Base-by-base conservation (phyloP, 1,284 basidiomycete species). In the Ustilago esculenta region DNA sequence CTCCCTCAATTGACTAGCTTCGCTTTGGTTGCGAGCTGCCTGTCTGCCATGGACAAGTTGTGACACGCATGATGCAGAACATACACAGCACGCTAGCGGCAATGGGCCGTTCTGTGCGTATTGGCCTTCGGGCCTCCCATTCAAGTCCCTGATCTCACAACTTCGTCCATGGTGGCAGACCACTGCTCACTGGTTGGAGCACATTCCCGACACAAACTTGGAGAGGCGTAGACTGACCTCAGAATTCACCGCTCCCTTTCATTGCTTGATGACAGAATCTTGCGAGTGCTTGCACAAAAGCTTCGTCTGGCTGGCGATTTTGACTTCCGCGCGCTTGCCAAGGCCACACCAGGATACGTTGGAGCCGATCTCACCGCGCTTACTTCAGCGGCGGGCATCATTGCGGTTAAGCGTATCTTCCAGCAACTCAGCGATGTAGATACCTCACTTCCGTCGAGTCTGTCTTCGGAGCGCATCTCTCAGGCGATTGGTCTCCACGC, bases 381-480 rank as follows among this genome's bases (percentile, higher is more conserved):
- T 9, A 93, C 94, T 0, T 91, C 92, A 6, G 93, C 94, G 21
- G 95, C 95, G 0, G 95, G 95, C 6, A 92, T 97, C 59, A 90
- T 93, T 41, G 94, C 95, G 0, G 94, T 98, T 36, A 97, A 98
- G 83, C 88, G 95, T 23, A 97, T 98, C 75, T 98, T 98, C 82
- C 71, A 90, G 81, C 87, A 90, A 71, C 84, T 97, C 6, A 51
- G 45, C 34, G 58, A 47, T 6, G 34, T 25, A 66, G 82, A 70
- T 63, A 78, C 58, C 60, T 79, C 61, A 32, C 51, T 69, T 3
- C 51, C 66, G 5, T 46, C 55, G 21, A 44, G 41, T n/a, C 24
- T 63, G 7, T 69, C 55, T 1, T 51, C 55, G 12, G 56, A 49
- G 27, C 55, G 56, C 23, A 59, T 64, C 39, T 58, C 55, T 4